These are phyloP conservation scores for Ajuga chamaepitys DNA, from an alignment of 257 asterid genomes.

Conservation along the genomic window DNA sequence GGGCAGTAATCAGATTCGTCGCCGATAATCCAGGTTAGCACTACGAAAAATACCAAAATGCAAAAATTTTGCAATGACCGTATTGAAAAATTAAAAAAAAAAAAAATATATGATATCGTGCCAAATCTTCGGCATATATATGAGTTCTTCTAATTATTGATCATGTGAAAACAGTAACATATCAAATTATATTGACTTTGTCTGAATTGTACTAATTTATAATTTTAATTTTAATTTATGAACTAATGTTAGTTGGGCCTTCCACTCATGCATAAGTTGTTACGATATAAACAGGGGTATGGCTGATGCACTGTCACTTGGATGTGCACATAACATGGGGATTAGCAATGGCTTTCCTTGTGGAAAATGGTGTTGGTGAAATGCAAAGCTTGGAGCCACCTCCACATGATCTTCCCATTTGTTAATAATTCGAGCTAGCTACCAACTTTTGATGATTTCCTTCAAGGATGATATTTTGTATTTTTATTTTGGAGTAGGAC, in stretches of 20 bases:
- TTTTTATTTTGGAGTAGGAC: not conserved
- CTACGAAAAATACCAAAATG: no score
- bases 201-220: no score
- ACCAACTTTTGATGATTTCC: not conserved
- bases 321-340: conserved; percentile 87
- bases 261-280: not conserved
- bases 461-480: conserved; percentile 13
- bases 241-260: no score
- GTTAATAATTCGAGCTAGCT: conserved; percentile 14
- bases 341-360: conserved; percentile 71
- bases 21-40: conserved; percentile 93
- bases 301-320: conserved; percentile 93
- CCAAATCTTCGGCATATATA: no score
- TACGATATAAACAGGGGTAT: conserved; percentile 41
- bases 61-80: no score
- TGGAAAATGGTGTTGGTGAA: conserved; percentile 61
- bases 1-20: conserved; percentile 86
- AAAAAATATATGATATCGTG: no score
- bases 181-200: no score
- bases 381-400: conserved; percentile 50
- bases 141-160: no score
- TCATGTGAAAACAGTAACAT: no score
- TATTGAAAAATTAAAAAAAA: no score
- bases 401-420: conserved; percentile 65
- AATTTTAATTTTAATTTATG: no score